Percentiles rank a stretch among this genome's conserved stretches.
Conservation (phyloP, 805 yeast species). For the Teunomyces funiuensis region DNA sequence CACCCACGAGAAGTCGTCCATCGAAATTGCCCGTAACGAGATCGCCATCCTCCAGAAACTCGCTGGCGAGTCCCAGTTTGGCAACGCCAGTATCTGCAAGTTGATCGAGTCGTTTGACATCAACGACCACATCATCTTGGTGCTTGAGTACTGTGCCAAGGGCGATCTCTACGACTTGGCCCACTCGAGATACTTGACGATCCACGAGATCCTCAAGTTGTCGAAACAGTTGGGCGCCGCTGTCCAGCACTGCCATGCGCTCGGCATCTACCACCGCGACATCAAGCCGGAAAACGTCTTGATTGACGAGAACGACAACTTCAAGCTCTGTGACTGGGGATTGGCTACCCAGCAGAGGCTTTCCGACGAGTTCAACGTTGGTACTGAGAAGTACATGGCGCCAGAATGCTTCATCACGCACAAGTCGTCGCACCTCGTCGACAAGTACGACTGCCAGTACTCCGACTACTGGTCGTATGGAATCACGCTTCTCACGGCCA, state of each 20-base stretch:
- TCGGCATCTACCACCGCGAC: conserved; percentile 58
- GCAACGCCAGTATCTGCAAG: conserved; percentile 51
- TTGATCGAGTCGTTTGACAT: conserved; percentile 60
- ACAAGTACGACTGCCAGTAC: conserved; percentile 37
- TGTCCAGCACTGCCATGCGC: conserved; percentile 52
- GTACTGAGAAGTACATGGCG: conserved; percentile 62
- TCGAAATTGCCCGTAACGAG: conserved; percentile 53
- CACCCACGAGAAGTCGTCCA: conserved; percentile 8
- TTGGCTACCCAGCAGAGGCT: conserved; percentile 31
- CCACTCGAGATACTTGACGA: conserved; percentile 19
- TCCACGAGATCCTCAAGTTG: conserved; percentile 12
- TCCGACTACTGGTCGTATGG: conserved; percentile 61
- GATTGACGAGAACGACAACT: conserved; percentile 52
- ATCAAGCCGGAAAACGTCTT: conserved; percentile 59
- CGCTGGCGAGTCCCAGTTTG: conserved; percentile 20
- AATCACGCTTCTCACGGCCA: conserved; percentile 47
- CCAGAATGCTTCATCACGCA: conserved; percentile 43
- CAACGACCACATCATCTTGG: conserved; percentile 49
- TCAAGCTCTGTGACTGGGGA: conserved; percentile 60
- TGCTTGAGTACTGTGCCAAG: conserved; percentile 62
- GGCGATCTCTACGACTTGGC: conserved; percentile 69
- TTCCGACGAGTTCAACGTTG: conserved; percentile 42
- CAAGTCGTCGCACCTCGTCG: conserved; percentile 19
- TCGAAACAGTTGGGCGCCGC: conserved; percentile 53
- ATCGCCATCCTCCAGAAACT: conserved; percentile 39